These are phyloP conservation scores for Penstemon barbatus DNA, from an alignment of 257 asterid genomes.

Conservation along the genomic window DNA sequence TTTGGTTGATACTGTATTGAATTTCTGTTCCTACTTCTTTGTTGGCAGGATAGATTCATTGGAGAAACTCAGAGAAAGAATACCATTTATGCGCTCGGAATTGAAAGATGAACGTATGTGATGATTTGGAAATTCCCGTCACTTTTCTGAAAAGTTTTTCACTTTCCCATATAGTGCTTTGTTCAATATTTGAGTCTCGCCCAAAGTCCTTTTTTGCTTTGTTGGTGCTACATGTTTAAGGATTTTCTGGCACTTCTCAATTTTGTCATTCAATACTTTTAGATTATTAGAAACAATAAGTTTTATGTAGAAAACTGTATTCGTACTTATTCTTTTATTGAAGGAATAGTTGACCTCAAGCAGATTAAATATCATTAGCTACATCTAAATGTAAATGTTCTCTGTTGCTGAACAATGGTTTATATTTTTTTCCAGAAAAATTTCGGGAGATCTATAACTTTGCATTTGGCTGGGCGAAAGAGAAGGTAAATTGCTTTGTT, in stretches of 20 bases:
- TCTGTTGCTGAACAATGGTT: slow-evolving; percentile 27
- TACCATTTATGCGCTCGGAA: slow-evolving; percentile 91
- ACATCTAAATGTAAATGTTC: background rate
- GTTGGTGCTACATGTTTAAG: slow-evolving; percentile 20
- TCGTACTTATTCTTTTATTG: background rate
- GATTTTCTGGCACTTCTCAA: slow-evolving; percentile 13
- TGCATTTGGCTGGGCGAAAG: slow-evolving; percentile 99
- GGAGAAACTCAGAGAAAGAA: slow-evolving; percentile 89
- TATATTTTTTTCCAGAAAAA: slow-evolving; percentile 56
- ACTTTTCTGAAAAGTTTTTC: slow-evolving; percentile 3
- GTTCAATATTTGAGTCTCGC: slow-evolving; percentile 4
- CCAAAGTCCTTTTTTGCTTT: slow-evolving; percentile 3
- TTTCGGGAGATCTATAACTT: slow-evolving; percentile 90
- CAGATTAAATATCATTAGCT: slow-evolving; percentile 13
- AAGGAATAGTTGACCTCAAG: background rate
- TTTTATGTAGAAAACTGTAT: slow-evolving; percentile 11
- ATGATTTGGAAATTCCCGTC: slow-evolving; percentile 31
- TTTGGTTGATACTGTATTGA: slow-evolving; percentile 3
- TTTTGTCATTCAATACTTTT: background rate
- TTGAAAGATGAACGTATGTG: slow-evolving; percentile 95
- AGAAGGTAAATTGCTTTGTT: slow-evolving; percentile 62
- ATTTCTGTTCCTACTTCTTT: slow-evolving; percentile 8
- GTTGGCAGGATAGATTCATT: slow-evolving; percentile 81
- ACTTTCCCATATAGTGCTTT: slow-evolving; percentile 5
- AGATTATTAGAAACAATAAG: slow-evolving; percentile 4